Evolutionary conservation across 768 basidiomycete genomes (phyloP).

Genomic region (Mycena olivaceomarginata): DNA sequence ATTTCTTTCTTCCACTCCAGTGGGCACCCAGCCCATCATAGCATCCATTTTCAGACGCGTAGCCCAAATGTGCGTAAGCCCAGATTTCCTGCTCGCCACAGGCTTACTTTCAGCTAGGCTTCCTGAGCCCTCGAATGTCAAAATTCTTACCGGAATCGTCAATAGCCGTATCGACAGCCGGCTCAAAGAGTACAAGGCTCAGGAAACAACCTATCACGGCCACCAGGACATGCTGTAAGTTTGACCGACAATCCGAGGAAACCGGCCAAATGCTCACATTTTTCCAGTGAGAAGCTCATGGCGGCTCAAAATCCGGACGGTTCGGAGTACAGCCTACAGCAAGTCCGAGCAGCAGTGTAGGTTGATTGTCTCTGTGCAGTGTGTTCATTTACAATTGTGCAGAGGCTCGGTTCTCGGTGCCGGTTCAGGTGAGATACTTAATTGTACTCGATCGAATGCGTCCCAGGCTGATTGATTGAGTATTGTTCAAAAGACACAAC

Average conservation of each 20-base stretch:
- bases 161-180: slow-evolving; percentile 9
- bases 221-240: slow-evolving; percentile 31
- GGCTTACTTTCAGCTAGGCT: neutral
- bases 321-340: slow-evolving; percentile 23
- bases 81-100: neutral
- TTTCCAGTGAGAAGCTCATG: slow-evolving; percentile 11
- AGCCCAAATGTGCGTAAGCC: slow-evolving; percentile 9
- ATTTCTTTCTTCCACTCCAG: neutral
- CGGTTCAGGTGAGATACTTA: slow-evolving; percentile 20
- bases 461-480: neutral
- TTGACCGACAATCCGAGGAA: neutral
- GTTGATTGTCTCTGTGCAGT: neutral
- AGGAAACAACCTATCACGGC: neutral
- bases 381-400: neutral
- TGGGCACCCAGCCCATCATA: slow-evolving; percentile 26
- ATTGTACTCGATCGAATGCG: neutral
- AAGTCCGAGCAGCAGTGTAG: slow-evolving; percentile 28
- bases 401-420: slow-evolving; percentile 32
- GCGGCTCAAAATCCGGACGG: slow-evolving; percentile 17
- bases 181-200: slow-evolving; percentile 3
- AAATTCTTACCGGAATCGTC: slow-evolving; percentile 12
- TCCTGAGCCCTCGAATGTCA: neutral
- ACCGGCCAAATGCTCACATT: neutral
- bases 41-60: neutral
- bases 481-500: slow-evolving; percentile 20